Conservation (phyloP, 441 rosid genomes). For the Populus hybrid region DNA sequence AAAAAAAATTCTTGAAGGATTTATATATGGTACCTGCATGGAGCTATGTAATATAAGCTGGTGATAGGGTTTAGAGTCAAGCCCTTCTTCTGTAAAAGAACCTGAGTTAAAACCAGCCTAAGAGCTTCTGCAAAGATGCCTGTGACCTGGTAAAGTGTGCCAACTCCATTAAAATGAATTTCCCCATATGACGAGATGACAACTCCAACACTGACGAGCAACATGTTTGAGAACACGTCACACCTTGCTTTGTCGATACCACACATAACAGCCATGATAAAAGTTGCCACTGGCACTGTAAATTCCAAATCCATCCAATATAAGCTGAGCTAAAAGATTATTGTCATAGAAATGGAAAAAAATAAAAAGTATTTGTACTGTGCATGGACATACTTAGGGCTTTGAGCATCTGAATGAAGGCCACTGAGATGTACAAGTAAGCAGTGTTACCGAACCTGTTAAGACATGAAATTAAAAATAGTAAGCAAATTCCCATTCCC, state of each 20-base stretch:
- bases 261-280: slow-evolving; percentile 88
- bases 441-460: slow-evolving; percentile 99
- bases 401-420: slow-evolving; percentile 99
- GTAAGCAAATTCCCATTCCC: not conserved
- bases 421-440: slow-evolving; percentile 90
- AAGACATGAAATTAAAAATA: slow-evolving; percentile 11
- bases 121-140: slow-evolving; percentile 99
- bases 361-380: slow-evolving; percentile 2
- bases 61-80: slow-evolving; percentile 93
- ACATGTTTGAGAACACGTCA: slow-evolving; percentile 95
- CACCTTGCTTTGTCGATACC: slow-evolving; percentile 97
- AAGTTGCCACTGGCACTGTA: slow-evolving; percentile 99
- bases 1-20: not conserved
- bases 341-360: slow-evolving; percentile 9
- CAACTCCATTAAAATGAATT: slow-evolving; percentile 94
- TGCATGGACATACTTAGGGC: slow-evolving; percentile 77
- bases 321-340: slow-evolving; percentile 17
- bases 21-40: slow-evolving; percentile 76
- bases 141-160: slow-evolving; percentile 97
- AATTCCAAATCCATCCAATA: slow-evolving; percentile 27
- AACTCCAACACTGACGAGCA: slow-evolving; percentile 99
- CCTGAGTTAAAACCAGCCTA: slow-evolving; percentile 98
- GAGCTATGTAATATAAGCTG: slow-evolving; percentile 99
- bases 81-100: slow-evolving; percentile 98
- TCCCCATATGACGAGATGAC: slow-evolving; percentile 98